These are phyloP conservation scores for Canavalia ensiformis DNA, from an alignment of 306 rosid species.

Conservation along the genomic window DNA sequence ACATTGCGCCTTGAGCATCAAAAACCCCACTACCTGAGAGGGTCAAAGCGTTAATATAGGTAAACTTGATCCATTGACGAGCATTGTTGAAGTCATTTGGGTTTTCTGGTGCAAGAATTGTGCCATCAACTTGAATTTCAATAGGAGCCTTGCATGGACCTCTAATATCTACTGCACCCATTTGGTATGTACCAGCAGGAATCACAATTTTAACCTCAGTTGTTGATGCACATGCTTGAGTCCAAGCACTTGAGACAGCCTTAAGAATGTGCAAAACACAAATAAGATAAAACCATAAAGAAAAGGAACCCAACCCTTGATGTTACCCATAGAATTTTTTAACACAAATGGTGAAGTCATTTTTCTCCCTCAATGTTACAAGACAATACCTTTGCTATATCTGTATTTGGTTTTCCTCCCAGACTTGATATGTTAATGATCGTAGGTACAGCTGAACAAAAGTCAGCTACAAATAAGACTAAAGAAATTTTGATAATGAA, in stretches of 20 bases:
- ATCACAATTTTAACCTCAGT: conserved; percentile 5
- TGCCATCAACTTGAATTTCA: conserved; percentile 37
- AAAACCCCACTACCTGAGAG: conserved; percentile 36
- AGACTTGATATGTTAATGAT: conserved; percentile 30
- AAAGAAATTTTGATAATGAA: not conserved
- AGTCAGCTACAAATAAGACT: not conserved
- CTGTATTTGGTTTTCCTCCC: conserved; percentile 38
- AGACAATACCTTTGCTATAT: conserved; percentile 17
- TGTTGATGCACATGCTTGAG: conserved; percentile 33
- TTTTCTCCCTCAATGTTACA: not conserved
- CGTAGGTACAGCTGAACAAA: not conserved
- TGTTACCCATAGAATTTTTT: not conserved
- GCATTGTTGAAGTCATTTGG: not conserved
- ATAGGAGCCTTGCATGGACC: conserved; percentile 44
- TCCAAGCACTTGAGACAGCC: conserved; percentile 37
- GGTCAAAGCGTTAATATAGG: not conserved
- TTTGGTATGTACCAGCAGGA: conserved; percentile 2
- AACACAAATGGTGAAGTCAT: not conserved
- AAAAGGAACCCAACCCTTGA: too few species aligned
- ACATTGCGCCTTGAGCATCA: conserved; percentile 34
- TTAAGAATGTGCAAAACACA: not conserved
- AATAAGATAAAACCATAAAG: not conserved
- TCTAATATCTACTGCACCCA: not conserved
- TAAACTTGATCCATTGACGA: conserved; percentile 12
- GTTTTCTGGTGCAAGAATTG: conserved; percentile 24